Base-by-base conservation (phyloP, 2,329 filamentous ascomycete species). In the Tricladium varicosporioides region DNA sequence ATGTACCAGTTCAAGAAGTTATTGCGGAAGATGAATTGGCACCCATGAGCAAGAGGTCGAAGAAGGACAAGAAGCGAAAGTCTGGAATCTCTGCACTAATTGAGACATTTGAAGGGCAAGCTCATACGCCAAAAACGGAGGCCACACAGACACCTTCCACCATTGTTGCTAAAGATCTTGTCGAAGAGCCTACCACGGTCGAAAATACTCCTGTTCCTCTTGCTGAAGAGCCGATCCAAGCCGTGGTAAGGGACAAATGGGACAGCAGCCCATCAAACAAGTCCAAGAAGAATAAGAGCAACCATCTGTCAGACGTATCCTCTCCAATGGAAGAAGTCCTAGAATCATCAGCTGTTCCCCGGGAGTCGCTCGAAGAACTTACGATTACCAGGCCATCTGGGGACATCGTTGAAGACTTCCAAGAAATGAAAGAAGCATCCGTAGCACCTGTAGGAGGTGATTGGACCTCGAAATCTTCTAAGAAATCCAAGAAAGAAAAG, bases 41-140 rank as follows among this genome's bases (percentile, higher is more conserved):
- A n/a, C 33, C 57, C 16, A 43, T 55, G 33, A 70, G 69, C 64
- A 74, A 71, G 58, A 76, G 73, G 60, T 68, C 70, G 13, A 73
- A 73, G 57, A 73, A 73, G 57, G 67, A 46, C 22, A 61, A 61
- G 50, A 62, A 56, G 44, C 49, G 54, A 11, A 44, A 57, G 3
- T 47, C 36, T 44, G n/a, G 40, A 32, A 9, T 53, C 10, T 47
- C 33, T 22, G 15, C 43, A 15, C 44, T 19, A 14, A 48, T 48
- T 18, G 44, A 56, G 1, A 27, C 27, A 22, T 40, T 36, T 36
- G 8, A 7, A 7, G 32, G 13, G 13, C 43, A 10, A 19, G 14
- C 14, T 47, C 40, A 14, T 45, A 22, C 27, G 32, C 5, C n/a
- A 15, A 15, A n/a, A 18, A 15, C 42, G 5, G 16, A n/a, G 7